Evolutionary conservation across 1,139 yeast genomes (phyloP), one percentile per base, ranked within the genome.

Genomic region (Yamadazyma songkhlaensis): DNA sequence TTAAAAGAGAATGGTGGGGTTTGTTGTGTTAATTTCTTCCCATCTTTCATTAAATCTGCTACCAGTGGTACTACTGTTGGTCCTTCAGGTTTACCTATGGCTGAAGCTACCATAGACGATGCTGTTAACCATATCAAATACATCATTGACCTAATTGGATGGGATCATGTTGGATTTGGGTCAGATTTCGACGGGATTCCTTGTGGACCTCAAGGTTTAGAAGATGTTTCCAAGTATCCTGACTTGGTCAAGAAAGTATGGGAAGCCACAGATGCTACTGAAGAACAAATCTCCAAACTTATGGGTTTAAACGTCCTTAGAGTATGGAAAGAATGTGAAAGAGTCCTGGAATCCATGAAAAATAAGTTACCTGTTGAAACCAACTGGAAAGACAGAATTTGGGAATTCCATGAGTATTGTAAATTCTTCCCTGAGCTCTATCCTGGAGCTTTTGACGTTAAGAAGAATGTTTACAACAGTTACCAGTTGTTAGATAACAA

Each of bases 81-180:
- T 17, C 6, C 20, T 17, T 6, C 20, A 17, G 20, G 6, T 17
- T 4, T 17, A 4, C 20, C 20, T n/a, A n/a, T n/a, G n/a, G n/a
- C n/a, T 4, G 46, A 42, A 6, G 53, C 45, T 5, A 62, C 74
- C 4, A 67, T 75, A 29, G 73, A 72, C 11, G 77, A 74, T 48
- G 79, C 77, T 1, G 75, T 65, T 1, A 66, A 62, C 27, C 80
- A 75, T 51, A 60, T 72, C 20, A 47, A 59, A 29, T 62, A 75
- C 46, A 57, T 74, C 13, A 64, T 72, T 17, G 52, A 69, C 22
- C 43, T 65, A 4, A 67, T 72, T 36, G 81, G 80, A 1, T 74
- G 78, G 78, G 75, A 69, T 25, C 74, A 72, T 50, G 79, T 75
- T 31, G 80, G 80, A 0, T 53, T 76, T 25, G 81, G 81, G 1